Evolutionary conservation across 2,329 filamentous ascomycete species (phyloP).

Genomic region (Penicillium sp.): DNA sequence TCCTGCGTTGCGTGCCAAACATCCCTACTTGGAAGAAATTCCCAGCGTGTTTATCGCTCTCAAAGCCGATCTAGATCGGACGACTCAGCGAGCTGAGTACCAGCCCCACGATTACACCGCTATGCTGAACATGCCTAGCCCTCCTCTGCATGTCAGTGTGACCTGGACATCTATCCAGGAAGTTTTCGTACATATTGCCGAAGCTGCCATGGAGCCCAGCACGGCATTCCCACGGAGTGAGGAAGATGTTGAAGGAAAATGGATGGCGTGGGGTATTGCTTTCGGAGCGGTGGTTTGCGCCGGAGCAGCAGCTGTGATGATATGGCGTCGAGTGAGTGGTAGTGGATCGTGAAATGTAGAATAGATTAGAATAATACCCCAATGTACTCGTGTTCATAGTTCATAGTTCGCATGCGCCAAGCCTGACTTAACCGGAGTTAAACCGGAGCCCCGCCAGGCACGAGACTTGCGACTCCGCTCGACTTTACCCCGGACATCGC

Average conservation of each 20-base stretch:
- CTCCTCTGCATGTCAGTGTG: slow-evolving; percentile 89
- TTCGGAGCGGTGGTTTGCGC: slow-evolving; percentile 67
- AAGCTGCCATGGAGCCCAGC: slow-evolving; percentile 85
- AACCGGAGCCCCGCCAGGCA: slow-evolving; percentile 16
- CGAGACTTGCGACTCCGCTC: slow-evolving; percentile 19
- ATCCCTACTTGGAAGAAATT: slow-evolving; percentile 81
- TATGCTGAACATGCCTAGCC: slow-evolving; percentile 73
- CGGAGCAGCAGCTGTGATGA: slow-evolving; percentile 57
- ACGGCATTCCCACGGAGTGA: slow-evolving; percentile 86
- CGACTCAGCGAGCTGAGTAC: slow-evolving; percentile 85
- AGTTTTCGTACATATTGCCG: slow-evolving; percentile 86
- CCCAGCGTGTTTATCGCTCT: slow-evolving; percentile 89
- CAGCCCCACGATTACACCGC: slow-evolving; percentile 92
- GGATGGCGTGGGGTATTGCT: slow-evolving; percentile 81
- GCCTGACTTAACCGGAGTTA: slow-evolving; percentile 13
- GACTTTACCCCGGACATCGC: slow-evolving; percentile 18
- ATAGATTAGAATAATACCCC: slow-evolving; percentile 18
- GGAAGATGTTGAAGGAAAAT: slow-evolving; percentile 73
- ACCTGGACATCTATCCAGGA: slow-evolving; percentile 93
- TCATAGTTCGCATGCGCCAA: not conserved
- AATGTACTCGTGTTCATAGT: not conserved
- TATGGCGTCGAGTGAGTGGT: slow-evolving; percentile 55
- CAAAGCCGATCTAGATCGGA: slow-evolving; percentile 94
- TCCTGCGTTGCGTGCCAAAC: slow-evolving; percentile 72
- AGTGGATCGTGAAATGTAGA: slow-evolving; percentile 27